phyloP scores from a whole-genome alignment of 2,329 filamentous ascomycete species.

The Xylaria sp. region DNA sequence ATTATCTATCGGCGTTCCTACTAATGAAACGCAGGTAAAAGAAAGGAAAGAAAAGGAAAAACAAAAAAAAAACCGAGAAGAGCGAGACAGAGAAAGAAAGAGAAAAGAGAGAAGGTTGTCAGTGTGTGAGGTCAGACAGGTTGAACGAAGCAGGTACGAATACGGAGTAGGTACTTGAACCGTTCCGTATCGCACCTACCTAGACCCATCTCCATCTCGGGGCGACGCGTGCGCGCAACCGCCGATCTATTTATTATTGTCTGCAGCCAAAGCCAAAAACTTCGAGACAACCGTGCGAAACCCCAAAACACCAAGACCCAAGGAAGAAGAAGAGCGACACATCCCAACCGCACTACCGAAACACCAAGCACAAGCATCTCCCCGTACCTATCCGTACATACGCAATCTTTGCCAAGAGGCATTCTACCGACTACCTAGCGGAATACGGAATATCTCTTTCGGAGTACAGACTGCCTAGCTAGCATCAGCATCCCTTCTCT shows the following conservation, averaged over 20 bases:
- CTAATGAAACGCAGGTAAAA: neutral
- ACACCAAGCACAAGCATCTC: slow-evolving; percentile 8
- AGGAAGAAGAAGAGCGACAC: neutral
- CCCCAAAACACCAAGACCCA: neutral
- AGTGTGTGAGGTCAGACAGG: too few relatives aligned
- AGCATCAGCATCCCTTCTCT: too few relatives aligned
- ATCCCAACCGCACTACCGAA: neutral
- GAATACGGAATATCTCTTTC: too few relatives aligned
- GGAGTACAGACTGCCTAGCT: too few relatives aligned
- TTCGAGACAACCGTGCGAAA: slow-evolving; percentile 3
- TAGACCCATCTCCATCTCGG: neutral
- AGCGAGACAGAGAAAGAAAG: too few relatives aligned
- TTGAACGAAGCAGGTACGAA: too few relatives aligned
- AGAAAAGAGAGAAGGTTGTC: too few relatives aligned
- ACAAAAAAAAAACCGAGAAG: too few relatives aligned
- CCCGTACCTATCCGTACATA: neutral
- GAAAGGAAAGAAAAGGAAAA: slow-evolving; percentile 2
- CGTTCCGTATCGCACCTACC: slow-evolving; percentile 1
- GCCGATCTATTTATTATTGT: slow-evolving; percentile 12
- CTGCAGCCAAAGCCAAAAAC: slow-evolving; percentile 11
- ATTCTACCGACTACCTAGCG: neutral
- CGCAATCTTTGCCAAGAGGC: neutral
- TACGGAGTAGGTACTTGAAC: neutral
- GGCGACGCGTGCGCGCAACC: slow-evolving; percentile 14
- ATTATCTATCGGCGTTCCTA: slow-evolving; percentile 7